phyloP scores from a whole-genome alignment of 2,329 filamentous ascomycete genomes.

The Zymoseptoria crescenta region DNA sequence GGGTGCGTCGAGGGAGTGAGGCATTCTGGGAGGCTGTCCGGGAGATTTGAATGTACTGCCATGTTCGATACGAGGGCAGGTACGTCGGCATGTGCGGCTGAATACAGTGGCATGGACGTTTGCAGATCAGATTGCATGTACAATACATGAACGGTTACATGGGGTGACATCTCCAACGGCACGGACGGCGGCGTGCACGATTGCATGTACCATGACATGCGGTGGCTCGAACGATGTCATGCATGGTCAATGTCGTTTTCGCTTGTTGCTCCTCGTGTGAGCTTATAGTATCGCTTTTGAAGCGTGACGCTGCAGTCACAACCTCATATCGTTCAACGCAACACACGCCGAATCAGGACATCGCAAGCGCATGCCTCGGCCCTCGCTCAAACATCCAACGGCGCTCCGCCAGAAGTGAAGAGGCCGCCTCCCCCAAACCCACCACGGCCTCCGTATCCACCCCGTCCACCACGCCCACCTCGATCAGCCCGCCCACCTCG shows the following conservation, averaged over 20 bases:
- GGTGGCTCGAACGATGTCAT: too few relatives aligned
- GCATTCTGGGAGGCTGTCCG: too few relatives aligned
- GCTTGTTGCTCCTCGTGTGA: neutral
- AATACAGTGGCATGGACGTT: too few relatives aligned
- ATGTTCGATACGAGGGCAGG: too few relatives aligned
- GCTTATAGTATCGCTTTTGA: neutral
- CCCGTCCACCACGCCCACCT: slow-evolving; percentile 1
- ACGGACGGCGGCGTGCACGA: too few relatives aligned
- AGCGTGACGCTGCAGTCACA: neutral
- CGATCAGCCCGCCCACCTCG: slow-evolving; percentile 5
- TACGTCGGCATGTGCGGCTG: too few relatives aligned
- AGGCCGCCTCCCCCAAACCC: slow-evolving; percentile 2
- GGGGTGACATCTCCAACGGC: too few relatives aligned
- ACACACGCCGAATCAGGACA: neutral
- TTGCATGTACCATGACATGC: too few relatives aligned
- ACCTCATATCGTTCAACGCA: neutral
- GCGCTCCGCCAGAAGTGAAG: slow-evolving; percentile 19
- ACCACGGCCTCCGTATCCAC: neutral
- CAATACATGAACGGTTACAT: too few relatives aligned
- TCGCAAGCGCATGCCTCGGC: neutral
- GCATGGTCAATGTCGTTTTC: neutral
- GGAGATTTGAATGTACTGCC: too few relatives aligned
- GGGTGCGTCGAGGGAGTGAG: neutral
- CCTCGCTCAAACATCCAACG: slow-evolving; percentile 15
- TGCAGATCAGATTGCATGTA: too few relatives aligned